Percentiles rank a stretch among this genome's conserved stretches.
These are phyloP conservation scores for Ilyonectria mors-panacis DNA, from an alignment of 2,329 filamentous ascomycete species.

Conservation along the genomic window DNA sequence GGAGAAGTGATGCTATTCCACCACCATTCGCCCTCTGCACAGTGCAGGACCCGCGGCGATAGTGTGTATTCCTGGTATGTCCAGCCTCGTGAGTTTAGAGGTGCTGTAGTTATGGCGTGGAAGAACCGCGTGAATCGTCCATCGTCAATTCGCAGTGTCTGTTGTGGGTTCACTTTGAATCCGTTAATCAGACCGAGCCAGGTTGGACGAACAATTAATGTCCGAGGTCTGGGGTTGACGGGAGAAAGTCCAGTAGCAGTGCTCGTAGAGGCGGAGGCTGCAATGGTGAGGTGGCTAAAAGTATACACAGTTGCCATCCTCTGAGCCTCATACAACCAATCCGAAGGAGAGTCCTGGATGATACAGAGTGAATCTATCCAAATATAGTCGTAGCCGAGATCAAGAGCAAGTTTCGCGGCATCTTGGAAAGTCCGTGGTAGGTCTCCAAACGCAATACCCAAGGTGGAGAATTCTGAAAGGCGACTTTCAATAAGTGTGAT, in stretches of 20 bases:
- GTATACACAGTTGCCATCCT: slow-evolving; percentile 9
- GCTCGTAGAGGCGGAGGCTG: slow-evolving; percentile 3
- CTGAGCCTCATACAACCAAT: slow-evolving; percentile 9
- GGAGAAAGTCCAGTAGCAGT: slow-evolving; percentile 2
- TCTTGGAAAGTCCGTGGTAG: slow-evolving; percentile 10
- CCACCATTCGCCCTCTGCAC: slow-evolving; percentile 12
- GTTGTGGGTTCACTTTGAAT: neutral
- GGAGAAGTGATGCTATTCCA: slow-evolving; percentile 6
- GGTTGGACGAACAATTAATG: slow-evolving; percentile 8
- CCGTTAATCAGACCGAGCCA: neutral
- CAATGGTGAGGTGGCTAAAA: slow-evolving; percentile 8
- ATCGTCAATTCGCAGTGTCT: slow-evolving; percentile 3
- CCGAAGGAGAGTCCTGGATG: slow-evolving; percentile 8
- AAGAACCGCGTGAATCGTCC: neutral
- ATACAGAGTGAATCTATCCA: neutral
- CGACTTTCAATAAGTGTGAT: neutral
- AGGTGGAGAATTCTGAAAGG: neutral
- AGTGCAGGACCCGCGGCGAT: slow-evolving; percentile 7
- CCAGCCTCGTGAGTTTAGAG: slow-evolving; percentile 5
- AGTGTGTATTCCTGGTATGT: slow-evolving; percentile 8
- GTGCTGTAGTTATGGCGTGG: neutral
- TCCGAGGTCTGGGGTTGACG: neutral
- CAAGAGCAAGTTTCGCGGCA: neutral
- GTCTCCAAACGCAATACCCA: neutral
- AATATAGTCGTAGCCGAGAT: slow-evolving; percentile 5